phyloP scores from a whole-genome alignment of 768 basidiomycete genomes.

The Termitomyces sp. region DNA sequence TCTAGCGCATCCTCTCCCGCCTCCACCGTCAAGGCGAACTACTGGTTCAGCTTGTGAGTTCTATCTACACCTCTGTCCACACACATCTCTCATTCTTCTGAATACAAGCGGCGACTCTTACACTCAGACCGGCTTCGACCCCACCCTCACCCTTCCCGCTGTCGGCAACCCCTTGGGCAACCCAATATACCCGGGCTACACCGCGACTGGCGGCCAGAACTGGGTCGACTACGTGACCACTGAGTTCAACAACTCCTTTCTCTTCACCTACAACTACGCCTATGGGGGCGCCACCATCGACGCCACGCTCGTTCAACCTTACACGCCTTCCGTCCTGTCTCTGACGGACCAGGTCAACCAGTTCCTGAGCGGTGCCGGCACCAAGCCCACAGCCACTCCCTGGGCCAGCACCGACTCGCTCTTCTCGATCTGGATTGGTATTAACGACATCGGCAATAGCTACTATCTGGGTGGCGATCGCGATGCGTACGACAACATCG shows the following conservation, averaged over 20 bases:
- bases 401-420: conserved; percentile 55
- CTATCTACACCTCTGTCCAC: neutral
- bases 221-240: conserved; percentile 54
- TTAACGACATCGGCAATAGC: conserved; percentile 63
- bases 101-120: conserved; percentile 50
- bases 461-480: conserved; percentile 42
- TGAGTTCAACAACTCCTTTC: conserved; percentile 44
- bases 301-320: conserved; percentile 48
- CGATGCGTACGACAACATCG: conserved; percentile 33
- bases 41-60: conserved; percentile 55
- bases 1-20: conserved; percentile 6
- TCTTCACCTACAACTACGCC: conserved; percentile 62
- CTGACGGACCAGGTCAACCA: conserved; percentile 58
- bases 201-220: conserved; percentile 49
- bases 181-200: conserved; percentile 48
- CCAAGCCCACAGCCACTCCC: conserved; percentile 42
- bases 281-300: conserved; percentile 65
- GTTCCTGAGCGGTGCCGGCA: conserved; percentile 42
- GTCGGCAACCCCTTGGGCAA: conserved; percentile 47
- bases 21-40: conserved; percentile 26
- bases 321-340: conserved; percentile 42
- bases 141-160: conserved; percentile 33
- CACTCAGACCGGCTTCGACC: conserved; percentile 48
- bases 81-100: neutral
- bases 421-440: conserved; percentile 68